Evolutionary conservation across 768 basidiomycete genomes (phyloP).

Genomic region (Termitomyces sp.): DNA sequence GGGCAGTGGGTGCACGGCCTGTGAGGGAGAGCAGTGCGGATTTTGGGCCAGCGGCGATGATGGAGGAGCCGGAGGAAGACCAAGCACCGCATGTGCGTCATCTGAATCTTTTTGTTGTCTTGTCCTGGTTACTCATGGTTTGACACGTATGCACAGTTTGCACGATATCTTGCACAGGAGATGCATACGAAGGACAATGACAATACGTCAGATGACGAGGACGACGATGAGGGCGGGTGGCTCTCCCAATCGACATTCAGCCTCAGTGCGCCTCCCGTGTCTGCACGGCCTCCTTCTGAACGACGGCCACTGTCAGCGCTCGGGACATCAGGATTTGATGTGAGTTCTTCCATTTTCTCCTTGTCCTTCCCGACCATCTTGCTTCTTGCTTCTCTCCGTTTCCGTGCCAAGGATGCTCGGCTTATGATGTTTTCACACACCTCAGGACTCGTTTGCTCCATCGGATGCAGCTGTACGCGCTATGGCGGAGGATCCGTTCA

Average conservation of each 20-base stretch:
- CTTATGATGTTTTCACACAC: conserved; percentile 1
- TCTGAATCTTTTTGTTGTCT: neutral
- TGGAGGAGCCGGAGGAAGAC: conserved; percentile 46
- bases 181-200: conserved; percentile 65
- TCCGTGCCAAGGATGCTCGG: neutral
- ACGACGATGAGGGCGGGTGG: conserved; percentile 82
- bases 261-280: conserved; percentile 46
- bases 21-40: conserved; percentile 57
- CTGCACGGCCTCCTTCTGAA: conserved; percentile 44
- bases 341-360: conserved; percentile 30
- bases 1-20: conserved; percentile 42
- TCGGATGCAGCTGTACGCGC: conserved; percentile 29
- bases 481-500: conserved; percentile 51
- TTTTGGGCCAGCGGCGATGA: conserved; percentile 55
- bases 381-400: neutral
- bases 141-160: conserved; percentile 52
- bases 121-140: conserved; percentile 2
- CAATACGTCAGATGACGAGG: conserved; percentile 54
- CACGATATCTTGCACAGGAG: conserved; percentile 74
- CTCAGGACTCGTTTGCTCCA: conserved; percentile 56
- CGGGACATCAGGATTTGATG: conserved; percentile 50
- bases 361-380: neutral
- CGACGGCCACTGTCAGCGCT: conserved; percentile 37
- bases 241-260: conserved; percentile 75
- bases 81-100: conserved; percentile 44